Conservation (phyloP, 176 grass and related monocot species). For the Carex scoparia region DNA sequence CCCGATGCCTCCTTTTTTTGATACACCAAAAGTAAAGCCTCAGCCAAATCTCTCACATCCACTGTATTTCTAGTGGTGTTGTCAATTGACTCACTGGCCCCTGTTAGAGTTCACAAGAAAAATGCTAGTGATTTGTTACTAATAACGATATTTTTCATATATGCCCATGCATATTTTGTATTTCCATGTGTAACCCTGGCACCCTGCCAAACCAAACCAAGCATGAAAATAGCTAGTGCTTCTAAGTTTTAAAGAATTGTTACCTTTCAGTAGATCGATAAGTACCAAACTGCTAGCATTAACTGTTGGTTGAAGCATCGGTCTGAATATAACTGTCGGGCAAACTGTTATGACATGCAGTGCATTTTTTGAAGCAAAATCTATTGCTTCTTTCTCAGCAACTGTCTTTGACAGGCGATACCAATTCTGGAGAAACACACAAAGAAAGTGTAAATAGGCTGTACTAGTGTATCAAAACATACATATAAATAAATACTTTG, state of each 20-base stretch:
- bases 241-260: neutral
- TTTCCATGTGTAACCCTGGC: neutral
- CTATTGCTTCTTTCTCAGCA: slow-evolving; percentile 37
- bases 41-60: slow-evolving; percentile 60
- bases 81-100: neutral
- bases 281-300: slow-evolving; percentile 46
- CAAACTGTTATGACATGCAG: slow-evolving; percentile 53
- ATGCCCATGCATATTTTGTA: neutral
- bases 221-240: neutral
- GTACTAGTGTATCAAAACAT: neutral
- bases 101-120: slow-evolving; percentile 6
- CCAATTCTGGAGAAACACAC: slow-evolving; percentile 29
- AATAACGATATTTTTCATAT: neutral
- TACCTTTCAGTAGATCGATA: slow-evolving; percentile 33
- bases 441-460: neutral
- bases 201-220: neutral
- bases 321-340: slow-evolving; percentile 39
- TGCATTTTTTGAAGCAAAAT: slow-evolving; percentile 15
- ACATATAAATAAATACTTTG: neutral
- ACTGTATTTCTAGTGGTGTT: slow-evolving; percentile 34
- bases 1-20: slow-evolving; percentile 43
- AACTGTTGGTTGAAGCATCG: slow-evolving; percentile 46
- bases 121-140: neutral
- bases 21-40: slow-evolving; percentile 41
- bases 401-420: slow-evolving; percentile 53